Conservation (phyloP, 1,284 basidiomycete species). For the Pascua sp. region DNA sequence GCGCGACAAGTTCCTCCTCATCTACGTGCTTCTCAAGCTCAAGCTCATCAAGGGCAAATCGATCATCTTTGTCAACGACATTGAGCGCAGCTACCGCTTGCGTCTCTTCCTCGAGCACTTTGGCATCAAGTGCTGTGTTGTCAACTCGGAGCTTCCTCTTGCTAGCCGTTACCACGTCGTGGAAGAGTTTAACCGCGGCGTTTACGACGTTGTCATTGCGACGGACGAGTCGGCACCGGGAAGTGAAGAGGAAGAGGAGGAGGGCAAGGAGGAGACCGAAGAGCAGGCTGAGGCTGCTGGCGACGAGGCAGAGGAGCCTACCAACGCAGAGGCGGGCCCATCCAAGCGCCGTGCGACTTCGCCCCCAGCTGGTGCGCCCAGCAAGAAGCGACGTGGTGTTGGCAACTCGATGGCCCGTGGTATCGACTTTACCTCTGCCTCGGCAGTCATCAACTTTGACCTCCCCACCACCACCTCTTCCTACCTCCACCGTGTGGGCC, state of each 20-base stretch:
- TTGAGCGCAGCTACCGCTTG: conserved; percentile 88
- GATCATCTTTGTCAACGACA: conserved; percentile 94
- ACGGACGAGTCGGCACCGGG: conserved; percentile 77
- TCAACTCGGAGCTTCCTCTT: conserved; percentile 92
- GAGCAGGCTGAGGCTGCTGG: conserved; percentile 24
- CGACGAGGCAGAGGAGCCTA: conserved; percentile 50
- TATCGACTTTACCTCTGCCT: conserved; percentile 94
- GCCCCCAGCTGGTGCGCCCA: conserved; percentile 8
- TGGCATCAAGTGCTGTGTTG: conserved; percentile 90
- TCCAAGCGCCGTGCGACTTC: conserved; percentile 43
- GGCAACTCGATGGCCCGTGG: conserved; percentile 96
- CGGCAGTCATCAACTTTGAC: conserved; percentile 98
- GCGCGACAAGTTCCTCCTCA: conserved; percentile 91
- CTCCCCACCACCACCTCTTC: conserved; percentile 81
- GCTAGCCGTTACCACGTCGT: conserved; percentile 97
- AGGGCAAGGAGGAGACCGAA: conserved; percentile 43
- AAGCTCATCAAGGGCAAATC: conserved; percentile 94
- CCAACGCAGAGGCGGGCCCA: conserved; percentile 41
- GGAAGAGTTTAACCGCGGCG: conserved; percentile 97
- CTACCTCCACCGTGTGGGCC: conserved; percentile 94
- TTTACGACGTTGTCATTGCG: conserved; percentile 98
- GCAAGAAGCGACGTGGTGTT: conserved; percentile 54
- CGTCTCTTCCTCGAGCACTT: conserved; percentile 98
- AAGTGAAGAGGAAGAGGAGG: conserved; percentile 50
- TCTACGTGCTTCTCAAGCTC: conserved; percentile 91